Percentiles rank a stretch among this genome's conserved stretches.
Conservation (phyloP, 2,329 filamentous ascomycete species). For the Teratosphaeria nubilosa region DNA sequence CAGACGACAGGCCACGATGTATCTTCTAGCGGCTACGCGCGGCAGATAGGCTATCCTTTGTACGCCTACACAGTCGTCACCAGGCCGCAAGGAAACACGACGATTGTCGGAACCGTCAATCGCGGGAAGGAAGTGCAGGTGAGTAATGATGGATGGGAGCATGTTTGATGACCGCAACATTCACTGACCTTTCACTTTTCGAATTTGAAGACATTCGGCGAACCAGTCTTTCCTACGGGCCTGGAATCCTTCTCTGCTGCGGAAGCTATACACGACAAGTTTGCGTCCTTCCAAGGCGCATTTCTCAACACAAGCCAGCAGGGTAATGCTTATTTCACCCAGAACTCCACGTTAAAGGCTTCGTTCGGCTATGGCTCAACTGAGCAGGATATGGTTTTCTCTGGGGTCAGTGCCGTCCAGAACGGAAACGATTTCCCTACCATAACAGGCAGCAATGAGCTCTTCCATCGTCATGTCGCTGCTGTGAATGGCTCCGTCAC, state of each 20-base stretch:
- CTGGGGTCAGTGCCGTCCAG: constrained; percentile 28
- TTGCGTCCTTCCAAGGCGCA: constrained; percentile 27
- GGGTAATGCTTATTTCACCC: constrained; percentile 48
- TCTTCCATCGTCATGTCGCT: constrained; percentile 50
- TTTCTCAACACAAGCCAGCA: constrained; percentile 44
- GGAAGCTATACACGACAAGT: neutral
- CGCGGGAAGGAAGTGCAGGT: constrained; percentile 41
- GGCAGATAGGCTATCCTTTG: constrained; percentile 51
- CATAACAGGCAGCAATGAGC: constrained; percentile 24
- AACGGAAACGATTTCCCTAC: constrained; percentile 6
- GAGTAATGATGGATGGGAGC: too few relatives aligned
- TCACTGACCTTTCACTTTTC: too few relatives aligned
- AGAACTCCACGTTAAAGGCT: constrained; percentile 35
- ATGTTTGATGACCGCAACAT: too few relatives aligned
- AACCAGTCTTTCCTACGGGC: constrained; percentile 48
- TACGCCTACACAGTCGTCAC: constrained; percentile 45
- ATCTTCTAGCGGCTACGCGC: constrained; percentile 28
- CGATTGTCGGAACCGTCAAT: constrained; percentile 38
- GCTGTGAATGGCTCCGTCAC: constrained; percentile 46
- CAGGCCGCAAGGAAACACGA: constrained; percentile 31
- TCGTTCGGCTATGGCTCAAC: constrained; percentile 47
- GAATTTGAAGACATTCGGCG: constrained; percentile 20
- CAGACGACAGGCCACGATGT: constrained; percentile 41
- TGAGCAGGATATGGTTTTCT: constrained; percentile 47
- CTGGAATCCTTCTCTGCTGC: constrained; percentile 45